Percentiles rank a stretch among this genome's conserved stretches.
phyloP scores from a whole-genome alignment of 1,284 basidiomycete genomes.

The Pholiota adiposa region DNA sequence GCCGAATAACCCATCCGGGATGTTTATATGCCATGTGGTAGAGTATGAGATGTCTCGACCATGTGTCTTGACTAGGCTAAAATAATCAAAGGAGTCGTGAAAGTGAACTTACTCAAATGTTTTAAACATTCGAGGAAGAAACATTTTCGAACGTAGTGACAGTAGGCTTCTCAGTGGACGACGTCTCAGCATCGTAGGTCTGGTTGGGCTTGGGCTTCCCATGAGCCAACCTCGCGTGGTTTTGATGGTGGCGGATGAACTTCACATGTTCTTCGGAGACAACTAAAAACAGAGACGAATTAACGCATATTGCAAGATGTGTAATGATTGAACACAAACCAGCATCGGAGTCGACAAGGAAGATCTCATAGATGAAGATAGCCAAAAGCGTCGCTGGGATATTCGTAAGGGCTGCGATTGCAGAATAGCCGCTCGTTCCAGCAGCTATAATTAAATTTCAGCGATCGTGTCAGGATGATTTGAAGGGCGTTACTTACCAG shows the following conservation, averaged over 20 bases:
- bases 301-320: not conserved
- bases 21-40: not conserved
- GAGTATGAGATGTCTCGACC: not conserved
- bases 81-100: not conserved
- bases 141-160: constrained; percentile 23
- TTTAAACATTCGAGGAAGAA: constrained; percentile 10
- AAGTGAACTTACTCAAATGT: not conserved
- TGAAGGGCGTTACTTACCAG: constrained; percentile 31
- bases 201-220: not conserved
- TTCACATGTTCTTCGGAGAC: constrained; percentile 25
- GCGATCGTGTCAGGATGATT: not conserved
- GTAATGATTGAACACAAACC: constrained; percentile 31
- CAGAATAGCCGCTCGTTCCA: constrained; percentile 60
- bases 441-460: constrained; percentile 38
- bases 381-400: constrained; percentile 63
- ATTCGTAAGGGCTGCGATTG: constrained; percentile 66
- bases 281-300: constrained; percentile 16
- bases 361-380: constrained; percentile 53
- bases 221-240: constrained; percentile 22
- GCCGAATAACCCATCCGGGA: not conserved
- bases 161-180: constrained; percentile 24
- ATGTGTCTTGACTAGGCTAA: not conserved
- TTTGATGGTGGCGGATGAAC: constrained; percentile 20
- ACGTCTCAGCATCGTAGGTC: constrained; percentile 9
- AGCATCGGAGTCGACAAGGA: constrained; percentile 59